A percentile compares a stretch with the other conserved stretches of the same genome.
These are phyloP conservation scores for Phanerodontia chrysosporium DNA, from an alignment of 768 basidiomycete genomes.

Conservation along the genomic window DNA sequence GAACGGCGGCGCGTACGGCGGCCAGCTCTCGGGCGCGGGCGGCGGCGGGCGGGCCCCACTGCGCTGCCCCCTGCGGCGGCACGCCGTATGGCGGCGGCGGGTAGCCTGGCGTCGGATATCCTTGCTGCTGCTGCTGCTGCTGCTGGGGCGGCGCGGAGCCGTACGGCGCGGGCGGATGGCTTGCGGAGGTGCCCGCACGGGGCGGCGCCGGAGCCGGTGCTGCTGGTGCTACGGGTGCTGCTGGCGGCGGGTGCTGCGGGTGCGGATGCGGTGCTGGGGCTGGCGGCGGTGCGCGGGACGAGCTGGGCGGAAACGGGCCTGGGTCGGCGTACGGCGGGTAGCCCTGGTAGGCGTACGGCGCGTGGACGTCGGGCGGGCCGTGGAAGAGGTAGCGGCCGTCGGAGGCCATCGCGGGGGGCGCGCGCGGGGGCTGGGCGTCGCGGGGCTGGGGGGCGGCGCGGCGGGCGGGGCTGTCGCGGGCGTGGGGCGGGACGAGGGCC, in stretches of 20 bases:
- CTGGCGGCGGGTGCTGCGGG: too few relatives aligned
- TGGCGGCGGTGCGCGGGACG: conserved; percentile 17
- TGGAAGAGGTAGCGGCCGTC: conserved; percentile 56
- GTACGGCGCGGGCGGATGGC: conserved; percentile 13
- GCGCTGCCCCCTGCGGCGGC: too few relatives aligned
- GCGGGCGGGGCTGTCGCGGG: conserved; percentile 10
- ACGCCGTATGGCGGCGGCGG: conserved; percentile 11
- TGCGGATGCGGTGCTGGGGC: too few relatives aligned
- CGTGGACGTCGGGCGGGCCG: conserved; percentile 37
- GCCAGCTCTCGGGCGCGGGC: conserved; percentile 34
- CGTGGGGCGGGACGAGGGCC: conserved; percentile 7
- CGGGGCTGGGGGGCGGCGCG: neutral
- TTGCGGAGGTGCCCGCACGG: conserved; percentile 23
- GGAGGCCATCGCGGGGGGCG: conserved; percentile 37
- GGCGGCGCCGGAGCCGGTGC: too few relatives aligned
- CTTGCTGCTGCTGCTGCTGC: too few relatives aligned
- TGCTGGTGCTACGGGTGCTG: too few relatives aligned
- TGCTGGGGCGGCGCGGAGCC: conserved; percentile 10
- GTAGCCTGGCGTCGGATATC: conserved; percentile 14
- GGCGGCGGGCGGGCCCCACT: too few relatives aligned
- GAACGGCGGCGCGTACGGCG: conserved; percentile 28
- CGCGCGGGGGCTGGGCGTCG: neutral
- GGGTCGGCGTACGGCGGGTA: conserved; percentile 28
- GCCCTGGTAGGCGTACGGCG: conserved; percentile 48
- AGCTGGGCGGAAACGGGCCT: conserved; percentile 22